These are phyloP conservation scores for Leptographium procerum DNA, from an alignment of 2,329 filamentous ascomycete species.

Conservation along the genomic window DNA sequence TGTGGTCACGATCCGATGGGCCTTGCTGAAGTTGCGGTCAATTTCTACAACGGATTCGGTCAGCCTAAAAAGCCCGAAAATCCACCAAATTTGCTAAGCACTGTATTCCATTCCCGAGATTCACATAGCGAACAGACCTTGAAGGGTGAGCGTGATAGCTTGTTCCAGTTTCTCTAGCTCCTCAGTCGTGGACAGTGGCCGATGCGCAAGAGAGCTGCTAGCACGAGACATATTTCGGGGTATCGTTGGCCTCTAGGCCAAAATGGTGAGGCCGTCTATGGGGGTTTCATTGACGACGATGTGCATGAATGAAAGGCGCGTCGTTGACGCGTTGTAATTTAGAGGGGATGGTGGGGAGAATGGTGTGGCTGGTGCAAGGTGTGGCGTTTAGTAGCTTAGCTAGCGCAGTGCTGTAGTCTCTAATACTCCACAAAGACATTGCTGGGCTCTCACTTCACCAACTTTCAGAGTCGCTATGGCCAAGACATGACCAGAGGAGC, in stretches of 20 bases:
- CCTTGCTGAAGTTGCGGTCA: conserved; percentile 94
- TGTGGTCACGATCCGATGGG: conserved; percentile 88
- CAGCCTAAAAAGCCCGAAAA: neutral
- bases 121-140: conserved; percentile 44
- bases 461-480: neutral
- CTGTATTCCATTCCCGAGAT: neutral
- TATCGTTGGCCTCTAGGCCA: neutral
- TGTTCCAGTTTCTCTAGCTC: conserved; percentile 94
- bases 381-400: neutral
- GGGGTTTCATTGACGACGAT: too few species aligned
- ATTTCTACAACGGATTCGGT: conserved; percentile 53
- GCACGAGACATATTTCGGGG: conserved; percentile 34
- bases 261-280: neutral
- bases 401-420: neutral
- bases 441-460: too few species aligned
- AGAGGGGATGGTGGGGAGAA: neutral
- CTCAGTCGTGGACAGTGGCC: conserved; percentile 71
- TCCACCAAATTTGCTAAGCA: neutral
- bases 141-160: conserved; percentile 88
- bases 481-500: too few species aligned
- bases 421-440: neutral
- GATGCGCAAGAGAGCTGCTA: conserved; percentile 29
- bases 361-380: neutral
- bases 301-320: neutral
- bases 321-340: neutral